Evolutionary conservation across 75 land plant genomes (phyloP).

Genomic region (Larix kaempferi): DNA sequence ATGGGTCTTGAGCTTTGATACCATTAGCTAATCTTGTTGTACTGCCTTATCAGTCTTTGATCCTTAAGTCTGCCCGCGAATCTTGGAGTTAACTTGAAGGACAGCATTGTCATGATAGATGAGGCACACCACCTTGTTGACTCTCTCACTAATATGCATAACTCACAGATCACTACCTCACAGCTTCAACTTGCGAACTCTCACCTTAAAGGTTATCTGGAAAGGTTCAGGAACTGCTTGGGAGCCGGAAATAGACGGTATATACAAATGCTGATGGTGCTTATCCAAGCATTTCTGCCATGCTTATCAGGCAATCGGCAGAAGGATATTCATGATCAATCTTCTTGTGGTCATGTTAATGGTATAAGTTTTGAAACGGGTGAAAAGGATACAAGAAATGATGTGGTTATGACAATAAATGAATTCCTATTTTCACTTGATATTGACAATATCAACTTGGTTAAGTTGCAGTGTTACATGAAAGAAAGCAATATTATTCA

Average conservation of each 20-base stretch:
- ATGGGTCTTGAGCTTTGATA: too few relatives aligned
- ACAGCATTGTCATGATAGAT: slow-evolving; percentile 76
- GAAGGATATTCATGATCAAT: background rate
- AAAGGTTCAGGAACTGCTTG: slow-evolving; percentile 55
- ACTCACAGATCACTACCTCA: slow-evolving; percentile 46
- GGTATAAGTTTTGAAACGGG: too few relatives aligned
- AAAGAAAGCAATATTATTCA: too few relatives aligned
- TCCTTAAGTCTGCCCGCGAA: slow-evolving; percentile 74
- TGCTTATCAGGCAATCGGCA: slow-evolving; percentile 16
- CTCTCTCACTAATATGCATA: slow-evolving; percentile 77
- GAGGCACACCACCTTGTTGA: slow-evolving; percentile 97
- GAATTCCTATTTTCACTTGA: too few relatives aligned
- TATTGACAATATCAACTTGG: too few relatives aligned
- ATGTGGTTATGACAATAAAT: too few relatives aligned
- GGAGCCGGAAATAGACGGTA: slow-evolving; percentile 91
- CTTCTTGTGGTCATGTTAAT: too few relatives aligned
- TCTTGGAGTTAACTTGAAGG: slow-evolving; percentile 75
- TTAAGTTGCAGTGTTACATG: too few relatives aligned
- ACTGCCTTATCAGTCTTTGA: slow-evolving; percentile 88
- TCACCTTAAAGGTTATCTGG: slow-evolving; percentile 53
- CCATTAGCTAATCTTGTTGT: slow-evolving; percentile 86
- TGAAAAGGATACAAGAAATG: too few relatives aligned
- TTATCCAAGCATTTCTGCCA: slow-evolving; percentile 54
- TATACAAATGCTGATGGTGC: slow-evolving; percentile 73
- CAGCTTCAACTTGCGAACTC: slow-evolving; percentile 70